These are phyloP conservation scores for Pestalotiopsis sp. DNA, from an alignment of 2,329 filamentous ascomycete species.

Conservation along the genomic window DNA sequence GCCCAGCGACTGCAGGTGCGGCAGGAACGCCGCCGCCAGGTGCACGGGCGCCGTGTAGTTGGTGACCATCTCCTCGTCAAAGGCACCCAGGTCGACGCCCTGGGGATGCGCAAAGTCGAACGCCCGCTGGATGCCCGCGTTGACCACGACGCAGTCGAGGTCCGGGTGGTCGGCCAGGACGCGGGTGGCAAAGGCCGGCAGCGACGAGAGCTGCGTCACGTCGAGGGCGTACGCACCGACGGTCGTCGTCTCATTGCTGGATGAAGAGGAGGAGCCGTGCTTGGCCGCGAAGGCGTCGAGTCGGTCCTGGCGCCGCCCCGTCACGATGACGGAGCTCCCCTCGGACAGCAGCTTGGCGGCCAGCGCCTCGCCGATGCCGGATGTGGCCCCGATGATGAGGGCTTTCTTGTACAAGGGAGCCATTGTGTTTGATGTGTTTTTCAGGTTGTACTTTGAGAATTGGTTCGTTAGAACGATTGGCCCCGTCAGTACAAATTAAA, in stretches of 20 bases:
- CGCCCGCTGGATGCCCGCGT: slow-evolving; percentile 49
- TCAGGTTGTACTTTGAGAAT: too few species aligned
- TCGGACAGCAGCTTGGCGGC: slow-evolving; percentile 35
- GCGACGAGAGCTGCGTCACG: slow-evolving; percentile 40
- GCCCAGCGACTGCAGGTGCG: slow-evolving; percentile 36
- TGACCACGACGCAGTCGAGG: slow-evolving; percentile 53
- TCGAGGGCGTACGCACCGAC: slow-evolving; percentile 40
- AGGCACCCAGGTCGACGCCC: slow-evolving; percentile 37
- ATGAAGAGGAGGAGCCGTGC: slow-evolving; percentile 32
- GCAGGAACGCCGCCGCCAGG: slow-evolving; percentile 46
- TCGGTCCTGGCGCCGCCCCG: slow-evolving; percentile 48
- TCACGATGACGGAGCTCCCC: slow-evolving; percentile 46
- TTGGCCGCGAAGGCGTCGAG: slow-evolving; percentile 47
- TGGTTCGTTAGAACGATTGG: too few species aligned
- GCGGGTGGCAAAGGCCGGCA: slow-evolving; percentile 33
- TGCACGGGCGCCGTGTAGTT: slow-evolving; percentile 49
- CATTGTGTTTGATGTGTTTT: slow-evolving; percentile 31
- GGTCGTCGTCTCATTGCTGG: slow-evolving; percentile 15
- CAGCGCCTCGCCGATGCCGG: slow-evolving; percentile 51
- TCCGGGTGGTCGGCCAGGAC: slow-evolving; percentile 42
- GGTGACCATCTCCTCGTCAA: slow-evolving; percentile 43
- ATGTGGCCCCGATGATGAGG: slow-evolving; percentile 52
- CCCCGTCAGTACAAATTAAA: too few species aligned
- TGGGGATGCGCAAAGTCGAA: slow-evolving; percentile 46
- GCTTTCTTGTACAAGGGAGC: slow-evolving; percentile 52